A percentile compares a stretch with the other conserved stretches of the same genome.
Conservation (phyloP, 352 stramenopile species). For the Blastocystis sp. region DNA sequence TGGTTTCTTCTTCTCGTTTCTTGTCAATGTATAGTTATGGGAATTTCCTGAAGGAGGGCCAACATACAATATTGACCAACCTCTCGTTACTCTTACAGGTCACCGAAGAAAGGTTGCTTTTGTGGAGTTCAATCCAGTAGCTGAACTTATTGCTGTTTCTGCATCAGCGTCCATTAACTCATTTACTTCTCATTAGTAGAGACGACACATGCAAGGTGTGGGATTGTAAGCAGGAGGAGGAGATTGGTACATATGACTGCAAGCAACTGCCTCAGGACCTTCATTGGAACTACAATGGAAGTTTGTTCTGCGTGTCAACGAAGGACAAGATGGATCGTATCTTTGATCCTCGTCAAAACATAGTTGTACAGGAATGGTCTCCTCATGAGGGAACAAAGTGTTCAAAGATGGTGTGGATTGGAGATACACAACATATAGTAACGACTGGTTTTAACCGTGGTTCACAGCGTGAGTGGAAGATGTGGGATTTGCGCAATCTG, state of each 20-base stretch:
- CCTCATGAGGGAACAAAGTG: conserved; percentile 95
- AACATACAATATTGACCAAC: conserved; percentile 87
- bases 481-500: conserved; percentile 84
- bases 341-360: conserved; percentile 86
- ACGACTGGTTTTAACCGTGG: conserved; percentile 94
- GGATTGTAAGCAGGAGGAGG: conserved; percentile 92
- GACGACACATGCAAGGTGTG: conserved; percentile 88
- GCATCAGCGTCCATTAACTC: conserved; percentile 79
- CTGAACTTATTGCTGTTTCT: conserved; percentile 91
- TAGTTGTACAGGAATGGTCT: conserved; percentile 70
- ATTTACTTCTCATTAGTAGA: not conserved
- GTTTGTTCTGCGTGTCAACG: conserved; percentile 87
- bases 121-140: conserved; percentile 94
- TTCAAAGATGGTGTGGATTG: conserved; percentile 94
- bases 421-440: conserved; percentile 89
- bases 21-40: conserved; percentile 85
- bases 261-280: conserved; percentile 89
- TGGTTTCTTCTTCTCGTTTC: not conserved
- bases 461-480: conserved; percentile 86
- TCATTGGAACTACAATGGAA: conserved; percentile 93
- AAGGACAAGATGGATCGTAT: conserved; percentile 98
- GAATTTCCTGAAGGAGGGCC: conserved; percentile 89
- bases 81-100: conserved; percentile 88
- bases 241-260: conserved; percentile 75
- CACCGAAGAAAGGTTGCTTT: conserved; percentile 92